Evolutionary conservation across 2,329 filamentous ascomycete genomes (phyloP).

Genomic region (Microascus cirrosus): DNA sequence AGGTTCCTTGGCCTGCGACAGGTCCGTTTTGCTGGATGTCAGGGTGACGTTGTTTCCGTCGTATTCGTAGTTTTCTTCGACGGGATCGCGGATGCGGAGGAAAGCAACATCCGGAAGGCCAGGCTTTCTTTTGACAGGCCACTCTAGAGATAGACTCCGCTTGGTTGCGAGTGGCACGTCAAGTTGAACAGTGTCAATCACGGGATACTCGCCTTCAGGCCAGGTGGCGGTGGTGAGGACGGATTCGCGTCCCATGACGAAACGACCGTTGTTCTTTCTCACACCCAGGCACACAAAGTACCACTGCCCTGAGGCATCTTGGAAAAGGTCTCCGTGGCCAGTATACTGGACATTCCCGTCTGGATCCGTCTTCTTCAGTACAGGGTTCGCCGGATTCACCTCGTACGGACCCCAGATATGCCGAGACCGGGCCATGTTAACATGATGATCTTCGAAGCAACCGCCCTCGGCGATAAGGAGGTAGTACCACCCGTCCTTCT

Average conservation of each 20-base stretch:
- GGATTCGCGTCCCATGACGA: conserved; percentile 19
- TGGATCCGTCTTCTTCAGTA: conserved; percentile 15
- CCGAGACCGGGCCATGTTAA: conserved; percentile 11
- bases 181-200: conserved; percentile 5
- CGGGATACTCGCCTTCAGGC: conserved; percentile 14
- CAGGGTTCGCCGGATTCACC: conserved; percentile 17
- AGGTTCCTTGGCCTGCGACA: too few relatives aligned
- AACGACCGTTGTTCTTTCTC: conserved; percentile 9
- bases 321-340: conserved; percentile 14
- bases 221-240: conserved; percentile 17
- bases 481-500: conserved; percentile 30
- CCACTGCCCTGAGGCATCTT: conserved; percentile 11
- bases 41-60: too few relatives aligned
- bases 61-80: too few relatives aligned
- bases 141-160: background rate
- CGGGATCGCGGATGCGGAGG: too few relatives aligned
- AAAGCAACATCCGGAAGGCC: too few relatives aligned
- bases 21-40: too few relatives aligned
- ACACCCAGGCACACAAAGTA: conserved; percentile 10
- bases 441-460: conserved; percentile 17
- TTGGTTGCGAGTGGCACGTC: background rate
- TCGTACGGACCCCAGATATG: conserved; percentile 18
- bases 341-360: conserved; percentile 11
- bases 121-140: background rate
- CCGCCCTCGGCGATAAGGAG: conserved; percentile 34